Conservation (phyloP, 805 yeast genomes). For the Saccharomycopsis fodiens region DNA sequence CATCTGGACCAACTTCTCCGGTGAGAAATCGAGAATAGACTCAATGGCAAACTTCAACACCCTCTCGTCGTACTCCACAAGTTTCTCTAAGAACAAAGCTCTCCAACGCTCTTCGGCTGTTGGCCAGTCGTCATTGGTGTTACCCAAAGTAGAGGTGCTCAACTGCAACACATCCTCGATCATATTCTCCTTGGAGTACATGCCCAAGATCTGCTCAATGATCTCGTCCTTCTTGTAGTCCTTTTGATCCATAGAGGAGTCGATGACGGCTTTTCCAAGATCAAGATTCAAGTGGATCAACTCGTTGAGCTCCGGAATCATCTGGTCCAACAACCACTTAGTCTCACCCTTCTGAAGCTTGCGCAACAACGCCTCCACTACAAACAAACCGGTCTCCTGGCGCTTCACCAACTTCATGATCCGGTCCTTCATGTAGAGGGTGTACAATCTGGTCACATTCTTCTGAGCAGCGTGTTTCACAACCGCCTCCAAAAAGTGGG, state of each 20-base stretch:
- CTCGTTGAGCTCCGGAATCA: conserved; percentile 59
- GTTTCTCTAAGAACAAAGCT: conserved; percentile 62
- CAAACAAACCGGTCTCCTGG: conserved; percentile 78
- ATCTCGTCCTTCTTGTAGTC: conserved; percentile 56
- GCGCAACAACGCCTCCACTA: conserved; percentile 62
- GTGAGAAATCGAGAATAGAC: conserved; percentile 51
- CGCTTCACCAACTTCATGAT: conserved; percentile 67
- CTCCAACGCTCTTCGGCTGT: conserved; percentile 83
- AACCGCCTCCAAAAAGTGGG: conserved; percentile 77
- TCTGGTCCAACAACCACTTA: conserved; percentile 49
- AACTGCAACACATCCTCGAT: conserved; percentile 62
- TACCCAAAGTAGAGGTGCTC: conserved; percentile 67
- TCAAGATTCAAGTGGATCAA: conserved; percentile 63
- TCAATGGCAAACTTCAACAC: conserved; percentile 54
- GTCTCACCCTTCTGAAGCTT: conserved; percentile 59
- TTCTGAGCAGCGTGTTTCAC: conserved; percentile 59
- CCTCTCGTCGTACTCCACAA: conserved; percentile 58
- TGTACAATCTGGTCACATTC: conserved; percentile 63
- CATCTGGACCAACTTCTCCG: conserved; percentile 61
- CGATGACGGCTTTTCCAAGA: conserved; percentile 57
- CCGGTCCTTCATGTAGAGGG: conserved; percentile 65
- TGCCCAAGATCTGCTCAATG: conserved; percentile 39
- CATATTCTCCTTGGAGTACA: conserved; percentile 28
- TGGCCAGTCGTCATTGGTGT: conserved; percentile 85
- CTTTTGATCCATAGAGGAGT: conserved; percentile 51